A percentile compares a stretch with the other conserved stretches of the same genome.
These are phyloP conservation scores for Solanum microdontum DNA, from an alignment of 257 asterid species.

Conservation along the genomic window DNA sequence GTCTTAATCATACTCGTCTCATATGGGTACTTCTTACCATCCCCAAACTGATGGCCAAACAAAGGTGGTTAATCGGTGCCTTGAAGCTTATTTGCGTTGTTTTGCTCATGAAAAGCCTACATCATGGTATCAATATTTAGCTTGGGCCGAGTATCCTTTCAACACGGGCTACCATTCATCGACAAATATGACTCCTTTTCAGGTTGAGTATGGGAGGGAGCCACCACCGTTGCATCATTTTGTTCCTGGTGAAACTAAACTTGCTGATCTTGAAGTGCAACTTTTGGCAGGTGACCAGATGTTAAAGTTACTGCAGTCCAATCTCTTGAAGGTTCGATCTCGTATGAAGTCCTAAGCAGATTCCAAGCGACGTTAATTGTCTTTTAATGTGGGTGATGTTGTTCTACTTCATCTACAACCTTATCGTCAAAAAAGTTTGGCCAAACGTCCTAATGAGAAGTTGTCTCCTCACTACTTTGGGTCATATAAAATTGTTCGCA, in stretches of 20 bases:
- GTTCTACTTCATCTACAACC: background rate
- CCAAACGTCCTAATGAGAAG: background rate
- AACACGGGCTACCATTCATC: background rate
- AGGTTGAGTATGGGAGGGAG: background rate
- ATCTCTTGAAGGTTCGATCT: background rate
- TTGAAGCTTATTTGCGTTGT: background rate
- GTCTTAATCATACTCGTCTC: background rate
- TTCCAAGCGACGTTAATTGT: background rate
- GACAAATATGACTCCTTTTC: background rate
- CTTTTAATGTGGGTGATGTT: background rate
- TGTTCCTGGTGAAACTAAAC: background rate
- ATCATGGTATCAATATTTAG: background rate
- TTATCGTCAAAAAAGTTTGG: background rate
- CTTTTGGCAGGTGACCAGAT: background rate
- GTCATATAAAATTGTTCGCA: background rate
- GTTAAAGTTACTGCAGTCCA: background rate
- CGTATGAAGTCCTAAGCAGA: background rate
- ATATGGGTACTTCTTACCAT: background rate
- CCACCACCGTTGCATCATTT: background rate
- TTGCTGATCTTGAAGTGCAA: background rate
- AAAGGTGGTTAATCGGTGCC: background rate
- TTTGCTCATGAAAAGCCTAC: background rate
- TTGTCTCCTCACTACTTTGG: background rate
- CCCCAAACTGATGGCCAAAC: background rate
- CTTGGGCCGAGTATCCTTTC: background rate